Evolutionary conservation across 306 rosid species (phyloP).

Genomic region (Rosa chinensis): DNA sequence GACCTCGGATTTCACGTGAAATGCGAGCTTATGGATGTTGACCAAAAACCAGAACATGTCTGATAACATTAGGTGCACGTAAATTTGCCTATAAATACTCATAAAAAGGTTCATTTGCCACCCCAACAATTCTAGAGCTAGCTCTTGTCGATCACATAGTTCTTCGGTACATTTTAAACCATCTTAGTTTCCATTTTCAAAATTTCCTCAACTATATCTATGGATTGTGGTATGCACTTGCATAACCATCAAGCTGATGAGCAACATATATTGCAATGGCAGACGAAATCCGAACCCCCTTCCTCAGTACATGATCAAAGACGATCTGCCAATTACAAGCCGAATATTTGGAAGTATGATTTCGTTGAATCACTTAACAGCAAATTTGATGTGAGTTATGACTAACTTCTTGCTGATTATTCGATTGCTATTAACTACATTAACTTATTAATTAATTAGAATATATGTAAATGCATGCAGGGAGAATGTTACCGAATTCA

Average conservation of each 20-base stretch:
- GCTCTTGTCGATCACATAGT: background rate
- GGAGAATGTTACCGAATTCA: slow-evolving; percentile 23
- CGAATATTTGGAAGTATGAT: slow-evolving; percentile 50
- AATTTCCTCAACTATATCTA: background rate
- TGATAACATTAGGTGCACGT: background rate
- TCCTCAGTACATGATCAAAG: slow-evolving; percentile 17
- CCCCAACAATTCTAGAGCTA: background rate
- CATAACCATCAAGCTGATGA: background rate
- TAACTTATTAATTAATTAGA: background rate
- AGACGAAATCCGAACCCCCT: background rate
- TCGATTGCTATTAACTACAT: background rate
- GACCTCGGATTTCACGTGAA: background rate
- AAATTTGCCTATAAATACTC: background rate
- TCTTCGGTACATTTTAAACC: background rate
- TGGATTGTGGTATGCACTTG: background rate
- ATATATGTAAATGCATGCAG: slow-evolving; percentile 24
- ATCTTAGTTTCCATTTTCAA: too few relatives aligned
- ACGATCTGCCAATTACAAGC: slow-evolving; percentile 58
- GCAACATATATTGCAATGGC: background rate
- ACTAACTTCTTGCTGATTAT: background rate
- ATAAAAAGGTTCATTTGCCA: too few relatives aligned
- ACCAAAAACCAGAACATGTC: too few relatives aligned
- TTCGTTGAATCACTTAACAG: slow-evolving; percentile 45
- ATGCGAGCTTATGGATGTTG: background rate
- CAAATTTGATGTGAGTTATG: slow-evolving; percentile 40